Percentiles rank a stretch among this genome's conserved stretches.
Conservation (phyloP, 768 basidiomycete genomes). For the Boletus sp. region DNA sequence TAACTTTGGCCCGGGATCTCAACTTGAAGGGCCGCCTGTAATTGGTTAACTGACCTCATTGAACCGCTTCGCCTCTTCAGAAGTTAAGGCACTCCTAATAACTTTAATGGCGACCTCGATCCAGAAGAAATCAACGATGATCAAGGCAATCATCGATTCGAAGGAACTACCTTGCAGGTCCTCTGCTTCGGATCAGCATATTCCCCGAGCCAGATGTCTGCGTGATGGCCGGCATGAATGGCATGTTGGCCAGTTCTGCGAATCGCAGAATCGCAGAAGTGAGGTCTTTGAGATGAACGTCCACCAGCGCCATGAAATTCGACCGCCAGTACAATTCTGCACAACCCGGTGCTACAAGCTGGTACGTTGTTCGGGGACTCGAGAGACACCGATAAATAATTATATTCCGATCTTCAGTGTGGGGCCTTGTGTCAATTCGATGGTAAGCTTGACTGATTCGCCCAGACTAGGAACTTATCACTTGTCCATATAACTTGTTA, state of each 20-base stretch:
- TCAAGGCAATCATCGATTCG: neutral
- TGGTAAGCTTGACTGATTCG: neutral
- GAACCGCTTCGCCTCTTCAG: slow-evolving; percentile 15
- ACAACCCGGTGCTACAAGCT: neutral
- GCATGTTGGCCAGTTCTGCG: slow-evolving; percentile 16
- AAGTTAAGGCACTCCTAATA: slow-evolving; percentile 17
- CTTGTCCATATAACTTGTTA: neutral
- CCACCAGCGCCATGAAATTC: slow-evolving; percentile 14
- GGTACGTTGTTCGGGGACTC: neutral
- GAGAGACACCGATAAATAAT: too few species aligned
- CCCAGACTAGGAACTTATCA: neutral
- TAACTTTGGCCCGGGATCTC: neutral
- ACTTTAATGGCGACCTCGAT: slow-evolving; percentile 28
- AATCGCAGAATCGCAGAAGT: slow-evolving; percentile 10
- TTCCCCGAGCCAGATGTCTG: slow-evolving; percentile 24
- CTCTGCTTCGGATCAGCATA: slow-evolving; percentile 8
- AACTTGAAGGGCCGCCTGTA: too few species aligned
- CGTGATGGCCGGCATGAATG: slow-evolving; percentile 18
- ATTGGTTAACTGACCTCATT: slow-evolving; percentile 16
- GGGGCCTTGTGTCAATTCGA: neutral
- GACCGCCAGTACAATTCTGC: neutral
- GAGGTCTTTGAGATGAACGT: slow-evolving; percentile 23
- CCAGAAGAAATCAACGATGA: neutral
- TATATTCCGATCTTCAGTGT: too few species aligned
- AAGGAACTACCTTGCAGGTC: slow-evolving; percentile 6